These are phyloP conservation scores for Eucalyptus pauciflora DNA, from an alignment of 345 rosid species.

Conservation along the genomic window DNA sequence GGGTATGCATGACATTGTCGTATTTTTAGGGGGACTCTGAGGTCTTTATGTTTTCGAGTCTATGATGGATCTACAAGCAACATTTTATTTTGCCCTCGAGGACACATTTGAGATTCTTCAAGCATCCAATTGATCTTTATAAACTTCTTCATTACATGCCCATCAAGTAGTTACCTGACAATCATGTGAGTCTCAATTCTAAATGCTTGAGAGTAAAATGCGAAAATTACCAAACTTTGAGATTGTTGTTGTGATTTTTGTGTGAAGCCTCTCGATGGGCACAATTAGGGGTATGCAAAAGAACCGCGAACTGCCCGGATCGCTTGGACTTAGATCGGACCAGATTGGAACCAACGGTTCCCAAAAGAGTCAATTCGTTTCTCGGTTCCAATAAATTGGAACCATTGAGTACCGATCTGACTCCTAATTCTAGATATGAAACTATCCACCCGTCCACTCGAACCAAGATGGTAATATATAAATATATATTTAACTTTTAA, in stretches of 20 bases:
- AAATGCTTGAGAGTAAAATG: background rate
- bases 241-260: background rate
- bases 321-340: no score
- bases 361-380: no score
- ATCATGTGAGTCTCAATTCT: background rate
- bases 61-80: background rate
- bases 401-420: no score
- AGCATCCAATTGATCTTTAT: background rate
- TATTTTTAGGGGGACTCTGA: background rate
- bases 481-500: no score
- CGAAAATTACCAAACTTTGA: background rate
- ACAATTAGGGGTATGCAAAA: background rate
- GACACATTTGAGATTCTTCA: background rate
- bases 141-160: background rate
- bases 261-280: background rate
- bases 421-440: no score
- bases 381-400: no score
- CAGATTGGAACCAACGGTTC: fast-evolving
- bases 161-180: no score
- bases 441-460: no score
- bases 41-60: background rate
- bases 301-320: fast-evolving
- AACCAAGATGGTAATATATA: no score
- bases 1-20: background rate
- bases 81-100: background rate